Base-by-base conservation (phyloP, 177 flowering plant genomes). In the Vitis hybrid region DNA sequence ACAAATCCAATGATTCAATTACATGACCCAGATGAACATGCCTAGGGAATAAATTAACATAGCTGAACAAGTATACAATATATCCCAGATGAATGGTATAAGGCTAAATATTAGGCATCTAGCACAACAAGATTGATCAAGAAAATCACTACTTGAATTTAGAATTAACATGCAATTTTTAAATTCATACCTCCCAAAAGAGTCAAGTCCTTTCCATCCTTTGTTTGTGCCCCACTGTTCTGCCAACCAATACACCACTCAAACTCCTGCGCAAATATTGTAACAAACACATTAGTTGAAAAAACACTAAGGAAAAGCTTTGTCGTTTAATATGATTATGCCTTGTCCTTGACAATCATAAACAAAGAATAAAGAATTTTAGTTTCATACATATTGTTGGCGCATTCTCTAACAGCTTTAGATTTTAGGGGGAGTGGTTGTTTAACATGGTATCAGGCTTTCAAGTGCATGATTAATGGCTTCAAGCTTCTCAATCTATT, bases 161-260 rank as follows among this genome's bases (percentile, higher is more conserved):
- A 48, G 7, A 10, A 58, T 9, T 68, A 45, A 26, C 26, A 65
- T 26, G 18, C 13, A 74, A 58, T 18, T 69, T 5, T 10, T 56
- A 12, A 67, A 18, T 6, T 39, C 5, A 14, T 74, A 89, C 94
- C 94, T 86, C 94, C 94, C 74, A 89, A 72, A 73, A 89, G 78
- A 49, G 80, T 84, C 66, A 84, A 49, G 12, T 82, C 78, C 73
- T 62, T 72, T 53, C 82, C 85, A 69, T 84, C 87, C 57, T 68
- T 78, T 19, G 86, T 52, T 50, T 85, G 85, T 52, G 60, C 8
- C 52, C 78, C 87, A 70, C 86, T 78, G 62, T 77, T 89, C 73
- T 79, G 84, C 91, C 91, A 89, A 69, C 94, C 94, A 69, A 87
- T 59, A 62, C 94, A 89, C 84, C 86, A 84, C 18, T 45, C 56